phyloP scores from a whole-genome alignment of 2,329 filamentous ascomycete species.

The Cladosporium sp. region DNA sequence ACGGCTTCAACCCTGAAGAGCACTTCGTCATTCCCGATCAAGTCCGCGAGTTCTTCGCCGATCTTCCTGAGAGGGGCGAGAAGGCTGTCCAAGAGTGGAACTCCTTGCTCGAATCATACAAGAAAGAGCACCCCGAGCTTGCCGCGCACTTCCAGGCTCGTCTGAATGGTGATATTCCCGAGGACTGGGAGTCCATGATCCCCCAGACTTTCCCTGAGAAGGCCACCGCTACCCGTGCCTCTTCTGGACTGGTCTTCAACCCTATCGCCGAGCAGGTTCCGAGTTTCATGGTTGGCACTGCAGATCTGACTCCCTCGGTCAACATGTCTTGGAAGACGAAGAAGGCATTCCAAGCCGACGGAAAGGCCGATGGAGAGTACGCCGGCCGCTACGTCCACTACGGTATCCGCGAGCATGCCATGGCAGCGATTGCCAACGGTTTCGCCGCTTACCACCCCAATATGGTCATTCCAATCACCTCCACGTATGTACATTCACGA shows the following conservation, averaged over 20 bases:
- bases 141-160: constrained; percentile 46
- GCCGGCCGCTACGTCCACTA: constrained; percentile 50
- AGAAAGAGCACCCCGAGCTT: constrained; percentile 44
- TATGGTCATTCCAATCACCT: constrained; percentile 35
- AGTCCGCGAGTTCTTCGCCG: constrained; percentile 50
- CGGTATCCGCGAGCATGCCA: constrained; percentile 59
- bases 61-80: constrained; percentile 44
- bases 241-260: constrained; percentile 41
- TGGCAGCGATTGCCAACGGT: constrained; percentile 49
- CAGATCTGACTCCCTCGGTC: constrained; percentile 34
- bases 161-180: constrained; percentile 44
- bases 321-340: constrained; percentile 41
- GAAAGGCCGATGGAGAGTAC: constrained; percentile 52
- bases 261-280: constrained; percentile 29
- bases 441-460: constrained; percentile 34
- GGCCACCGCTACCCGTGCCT: constrained; percentile 48
- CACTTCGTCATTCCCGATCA: constrained; percentile 37
- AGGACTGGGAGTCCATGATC: constrained; percentile 47
- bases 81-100: constrained; percentile 47
- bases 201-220: constrained; percentile 45
- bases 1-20: constrained; percentile 46
- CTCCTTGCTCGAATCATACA: constrained; percentile 33
- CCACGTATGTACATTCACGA: constrained; percentile 34
- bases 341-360: constrained; percentile 46
- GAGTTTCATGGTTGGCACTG: constrained; percentile 35